phyloP scores from a whole-genome alignment of 1,139 yeast species.

The Yamadazyma trypodendri region DNA sequence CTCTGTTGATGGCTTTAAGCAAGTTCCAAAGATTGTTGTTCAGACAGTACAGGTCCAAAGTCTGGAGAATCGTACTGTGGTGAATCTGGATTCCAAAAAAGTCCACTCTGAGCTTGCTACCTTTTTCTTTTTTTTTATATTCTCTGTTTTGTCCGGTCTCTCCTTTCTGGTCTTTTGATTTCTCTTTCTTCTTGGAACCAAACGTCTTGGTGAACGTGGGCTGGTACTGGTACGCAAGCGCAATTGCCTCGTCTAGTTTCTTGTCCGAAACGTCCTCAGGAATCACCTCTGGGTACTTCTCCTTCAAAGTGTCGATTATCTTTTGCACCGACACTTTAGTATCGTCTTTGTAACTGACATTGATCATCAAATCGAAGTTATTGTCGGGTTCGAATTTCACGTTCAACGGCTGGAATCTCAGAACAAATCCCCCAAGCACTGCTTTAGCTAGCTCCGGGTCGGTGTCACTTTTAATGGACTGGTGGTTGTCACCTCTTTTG shows the following conservation, averaged over 20 bases:
- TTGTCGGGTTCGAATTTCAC: slow-evolving; percentile 55
- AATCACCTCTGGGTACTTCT: slow-evolving; percentile 49
- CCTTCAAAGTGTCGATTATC: slow-evolving; percentile 31
- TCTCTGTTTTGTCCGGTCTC: slow-evolving; percentile 6
- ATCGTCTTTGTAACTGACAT: slow-evolving; percentile 45
- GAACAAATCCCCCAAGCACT: slow-evolving; percentile 73
- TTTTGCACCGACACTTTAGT: slow-evolving; percentile 51
- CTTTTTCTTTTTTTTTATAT: slow-evolving; percentile 17
- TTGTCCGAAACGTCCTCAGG: slow-evolving; percentile 39
- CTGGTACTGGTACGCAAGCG: slow-evolving; percentile 48
- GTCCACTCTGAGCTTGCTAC: slow-evolving; percentile 11
- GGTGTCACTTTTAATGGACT: slow-evolving; percentile 61
- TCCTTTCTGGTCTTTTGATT: slow-evolving; percentile 10
- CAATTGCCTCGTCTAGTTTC: slow-evolving; percentile 42
- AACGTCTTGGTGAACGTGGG: slow-evolving; percentile 50
- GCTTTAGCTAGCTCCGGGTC: slow-evolving; percentile 46
- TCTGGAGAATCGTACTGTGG: slow-evolving; percentile 8
- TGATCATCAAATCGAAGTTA: slow-evolving; percentile 62
- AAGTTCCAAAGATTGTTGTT: slow-evolving; percentile 27
- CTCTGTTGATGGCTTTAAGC: slow-evolving; percentile 29
- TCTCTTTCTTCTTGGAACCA: slow-evolving; percentile 21
- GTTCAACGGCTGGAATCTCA: slow-evolving; percentile 63
- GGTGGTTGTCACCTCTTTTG: slow-evolving; percentile 85
- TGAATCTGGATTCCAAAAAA: slow-evolving; percentile 32
- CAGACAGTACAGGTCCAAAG: slow-evolving; percentile 10